Evolutionary conservation across 352 stramenopile species (phyloP).

Genomic region (Elongisporangium anandrum): DNA sequence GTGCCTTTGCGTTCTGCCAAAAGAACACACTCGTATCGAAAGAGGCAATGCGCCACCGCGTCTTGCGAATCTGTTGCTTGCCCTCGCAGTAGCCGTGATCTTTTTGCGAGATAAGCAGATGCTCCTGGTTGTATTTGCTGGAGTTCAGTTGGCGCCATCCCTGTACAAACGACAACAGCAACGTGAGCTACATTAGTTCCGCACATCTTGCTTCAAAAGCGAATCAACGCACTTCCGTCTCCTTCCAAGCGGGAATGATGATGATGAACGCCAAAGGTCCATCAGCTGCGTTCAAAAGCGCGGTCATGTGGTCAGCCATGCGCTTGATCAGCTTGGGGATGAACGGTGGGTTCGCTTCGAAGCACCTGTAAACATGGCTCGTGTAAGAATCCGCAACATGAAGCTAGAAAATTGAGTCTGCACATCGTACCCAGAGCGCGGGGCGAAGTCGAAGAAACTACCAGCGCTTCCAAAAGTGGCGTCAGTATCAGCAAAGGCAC

Average conservation of each 20-base stretch:
- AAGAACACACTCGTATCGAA: slow-evolving; percentile 97
- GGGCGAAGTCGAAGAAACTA: slow-evolving; percentile 92
- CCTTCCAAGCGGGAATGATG: slow-evolving; percentile 88
- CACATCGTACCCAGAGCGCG: slow-evolving; percentile 53
- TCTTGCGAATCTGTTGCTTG: slow-evolving; percentile 88
- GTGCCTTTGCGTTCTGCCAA: slow-evolving; percentile 89
- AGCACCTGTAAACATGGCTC: slow-evolving; percentile 41
- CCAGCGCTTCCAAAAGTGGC: slow-evolving; percentile 86
- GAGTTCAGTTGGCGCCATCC: slow-evolving; percentile 77
- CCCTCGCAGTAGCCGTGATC: slow-evolving; percentile 90
- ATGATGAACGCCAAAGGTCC: slow-evolving; percentile 87
- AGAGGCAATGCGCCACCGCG: slow-evolving; percentile 86
- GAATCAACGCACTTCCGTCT: slow-evolving; percentile 47
- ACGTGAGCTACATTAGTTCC: background rate
- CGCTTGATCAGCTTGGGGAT: slow-evolving; percentile 89
- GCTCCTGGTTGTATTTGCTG: slow-evolving; percentile 70
- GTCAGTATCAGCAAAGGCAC: slow-evolving; percentile 87
- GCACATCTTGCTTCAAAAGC: background rate
- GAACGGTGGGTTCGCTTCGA: slow-evolving; percentile 95
- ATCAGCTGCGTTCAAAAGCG: slow-evolving; percentile 57
- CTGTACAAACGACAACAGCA: slow-evolving; percentile 11
- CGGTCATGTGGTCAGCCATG: slow-evolving; percentile 88
- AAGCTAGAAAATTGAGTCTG: background rate
- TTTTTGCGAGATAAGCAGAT: slow-evolving; percentile 77
- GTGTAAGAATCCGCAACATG: background rate